A percentile compares a stretch with the other conserved stretches of the same genome.
These are phyloP conservation scores for Starmerella ratchasimensis DNA, from an alignment of 805 yeast genomes.

Conservation along the genomic window DNA sequence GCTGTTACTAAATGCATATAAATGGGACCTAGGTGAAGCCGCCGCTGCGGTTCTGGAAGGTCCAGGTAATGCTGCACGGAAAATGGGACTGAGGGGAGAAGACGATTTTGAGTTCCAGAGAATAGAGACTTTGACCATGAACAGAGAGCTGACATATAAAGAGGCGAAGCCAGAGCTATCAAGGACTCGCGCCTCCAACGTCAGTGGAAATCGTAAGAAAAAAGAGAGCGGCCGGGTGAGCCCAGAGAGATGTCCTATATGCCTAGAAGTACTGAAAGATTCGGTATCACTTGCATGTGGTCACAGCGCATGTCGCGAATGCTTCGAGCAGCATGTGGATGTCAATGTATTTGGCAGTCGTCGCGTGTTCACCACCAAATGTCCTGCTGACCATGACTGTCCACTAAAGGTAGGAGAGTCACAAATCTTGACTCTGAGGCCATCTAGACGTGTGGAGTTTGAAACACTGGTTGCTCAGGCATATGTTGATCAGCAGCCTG, in stretches of 20 bases:
- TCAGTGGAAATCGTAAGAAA: too few relatives aligned
- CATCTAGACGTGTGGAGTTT: too few relatives aligned
- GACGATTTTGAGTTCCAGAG: not conserved
- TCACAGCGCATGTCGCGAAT: slow-evolving; percentile 55
- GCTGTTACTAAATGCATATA: slow-evolving; percentile 8
- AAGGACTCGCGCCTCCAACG: too few relatives aligned
- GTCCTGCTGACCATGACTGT: slow-evolving; percentile 50
- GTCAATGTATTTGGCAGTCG: slow-evolving; percentile 30
- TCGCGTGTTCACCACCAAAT: slow-evolving; percentile 34
- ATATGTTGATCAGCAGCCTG: slow-evolving; percentile 4
- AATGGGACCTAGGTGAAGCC: slow-evolving; percentile 11
- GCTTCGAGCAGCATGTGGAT: slow-evolving; percentile 50
- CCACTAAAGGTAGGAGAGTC: slow-evolving; percentile 30
- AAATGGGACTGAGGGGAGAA: not conserved
- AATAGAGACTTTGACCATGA: too few relatives aligned
- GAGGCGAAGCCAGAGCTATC: too few relatives aligned
- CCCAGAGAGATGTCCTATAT: slow-evolving; percentile 8
- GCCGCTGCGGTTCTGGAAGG: slow-evolving; percentile 5
- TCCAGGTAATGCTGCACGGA: slow-evolving; percentile 3
- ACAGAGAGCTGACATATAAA: too few relatives aligned
- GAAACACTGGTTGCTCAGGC: slow-evolving; percentile 1
- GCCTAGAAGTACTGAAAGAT: not conserved
- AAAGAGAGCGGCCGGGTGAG: too few relatives aligned
- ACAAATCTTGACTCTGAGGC: too few relatives aligned
- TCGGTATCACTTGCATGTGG: slow-evolving; percentile 38